Conservation (phyloP, 192 early-diverging fungal genomes). For the Funneliformis geosporum region DNA sequence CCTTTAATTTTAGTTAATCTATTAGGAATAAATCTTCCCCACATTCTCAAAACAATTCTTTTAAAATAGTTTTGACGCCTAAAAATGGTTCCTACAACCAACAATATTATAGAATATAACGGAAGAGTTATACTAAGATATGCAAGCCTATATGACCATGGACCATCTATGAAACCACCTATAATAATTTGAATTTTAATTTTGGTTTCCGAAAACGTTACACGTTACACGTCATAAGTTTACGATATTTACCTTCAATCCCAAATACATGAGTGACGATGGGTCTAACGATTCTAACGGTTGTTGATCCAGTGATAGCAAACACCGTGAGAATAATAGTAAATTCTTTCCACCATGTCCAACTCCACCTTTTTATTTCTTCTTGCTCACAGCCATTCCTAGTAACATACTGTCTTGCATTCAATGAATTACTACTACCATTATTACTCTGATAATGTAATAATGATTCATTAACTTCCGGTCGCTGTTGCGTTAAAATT, state of each 20-base stretch:
- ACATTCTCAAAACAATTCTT: conserved; percentile 47
- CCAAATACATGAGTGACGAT: conserved; percentile 35
- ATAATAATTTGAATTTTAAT: neutral
- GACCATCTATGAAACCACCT: conserved; percentile 38
- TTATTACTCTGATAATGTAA: neutral
- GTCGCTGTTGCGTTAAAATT: neutral
- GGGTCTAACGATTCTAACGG: conserved; percentile 45
- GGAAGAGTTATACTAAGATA: conserved; percentile 47
- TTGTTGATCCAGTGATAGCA: conserved; percentile 47
- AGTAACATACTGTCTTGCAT: neutral
- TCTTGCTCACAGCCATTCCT: neutral
- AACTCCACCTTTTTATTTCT: conserved; percentile 28
- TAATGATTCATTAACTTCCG: neutral
- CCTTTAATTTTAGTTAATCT: conserved; percentile 25
- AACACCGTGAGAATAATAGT: conserved; percentile 39
- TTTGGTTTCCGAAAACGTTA: neutral
- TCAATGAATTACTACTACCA: neutral
- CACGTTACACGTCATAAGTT: neutral
- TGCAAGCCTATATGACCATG: conserved; percentile 44
- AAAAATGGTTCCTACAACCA: conserved; percentile 40
- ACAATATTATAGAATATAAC: conserved; percentile 41
- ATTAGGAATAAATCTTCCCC: conserved; percentile 44
- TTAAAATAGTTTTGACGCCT: conserved; percentile 45
- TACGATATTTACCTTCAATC: conserved; percentile 17
- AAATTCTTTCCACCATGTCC: conserved; percentile 34